These are phyloP conservation scores for Kitagawia praeruptora DNA, from an alignment of 129 eudicot species.

Conservation along the genomic window DNA sequence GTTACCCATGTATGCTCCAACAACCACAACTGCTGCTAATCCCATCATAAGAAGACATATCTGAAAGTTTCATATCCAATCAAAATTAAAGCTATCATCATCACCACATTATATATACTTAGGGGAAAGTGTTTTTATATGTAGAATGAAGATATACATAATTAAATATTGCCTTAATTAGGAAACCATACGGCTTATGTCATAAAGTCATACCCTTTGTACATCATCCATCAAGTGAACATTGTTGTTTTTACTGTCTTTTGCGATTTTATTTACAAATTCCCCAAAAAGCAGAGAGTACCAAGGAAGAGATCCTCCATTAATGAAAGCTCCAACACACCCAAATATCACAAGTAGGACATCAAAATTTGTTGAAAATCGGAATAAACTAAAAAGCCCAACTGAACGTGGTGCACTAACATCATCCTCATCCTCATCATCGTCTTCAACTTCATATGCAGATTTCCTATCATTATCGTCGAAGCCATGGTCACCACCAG, in stretches of 20 bases:
- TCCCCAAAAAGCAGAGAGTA: conserved; percentile 67
- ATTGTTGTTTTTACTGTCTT: conserved; percentile 25
- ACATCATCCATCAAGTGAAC: conserved; percentile 61
- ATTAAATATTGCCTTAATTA: neutral
- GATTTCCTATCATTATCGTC: conserved; percentile 16
- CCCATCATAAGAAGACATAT: conserved; percentile 61
- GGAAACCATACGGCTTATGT: neutral
- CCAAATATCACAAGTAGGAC: conserved; percentile 48
- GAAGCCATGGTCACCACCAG: conserved; percentile 7
- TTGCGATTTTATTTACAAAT: conserved; percentile 66
- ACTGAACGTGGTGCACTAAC: conserved; percentile 29
- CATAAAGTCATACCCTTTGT: conserved; percentile 26
- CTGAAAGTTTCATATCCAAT: conserved; percentile 29
- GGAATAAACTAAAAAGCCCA: conserved; percentile 51
- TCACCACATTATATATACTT: neutral
- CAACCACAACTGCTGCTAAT: conserved; percentile 47
- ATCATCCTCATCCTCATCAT: conserved; percentile 41
- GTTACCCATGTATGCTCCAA: conserved; percentile 85
- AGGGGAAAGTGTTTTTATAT: neutral
- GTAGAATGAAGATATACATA: neutral
- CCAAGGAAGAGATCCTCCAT: conserved; percentile 88
- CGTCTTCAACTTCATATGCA: conserved; percentile 14
- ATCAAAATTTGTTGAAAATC: conserved; percentile 58
- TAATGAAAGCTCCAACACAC: conserved; percentile 61
- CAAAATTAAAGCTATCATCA: neutral